Conservation (phyloP, 805 yeast species). For the Yamadazyma philogaea region DNA sequence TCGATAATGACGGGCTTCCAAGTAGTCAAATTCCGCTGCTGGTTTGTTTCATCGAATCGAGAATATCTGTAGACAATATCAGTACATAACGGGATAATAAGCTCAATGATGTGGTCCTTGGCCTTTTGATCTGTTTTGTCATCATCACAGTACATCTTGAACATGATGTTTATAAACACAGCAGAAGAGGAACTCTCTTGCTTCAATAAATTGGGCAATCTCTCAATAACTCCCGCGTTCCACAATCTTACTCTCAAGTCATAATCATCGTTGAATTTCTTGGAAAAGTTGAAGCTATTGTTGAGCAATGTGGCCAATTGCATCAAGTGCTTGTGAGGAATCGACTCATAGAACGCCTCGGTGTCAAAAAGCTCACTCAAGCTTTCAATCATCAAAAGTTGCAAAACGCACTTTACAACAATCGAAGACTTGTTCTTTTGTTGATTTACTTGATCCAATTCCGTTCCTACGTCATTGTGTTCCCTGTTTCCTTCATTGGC, state of each 20-base stretch:
- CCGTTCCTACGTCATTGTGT: constrained; percentile 13
- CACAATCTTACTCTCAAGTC: constrained; percentile 84
- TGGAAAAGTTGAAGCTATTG: constrained; percentile 76
- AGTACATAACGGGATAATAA: constrained; percentile 63
- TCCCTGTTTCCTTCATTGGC: constrained; percentile 34
- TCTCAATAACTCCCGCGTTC: constrained; percentile 89
- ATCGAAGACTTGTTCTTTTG: constrained; percentile 65
- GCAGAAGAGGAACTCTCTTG: constrained; percentile 92
- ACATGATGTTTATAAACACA: constrained; percentile 75
- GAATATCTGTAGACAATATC: constrained; percentile 68
- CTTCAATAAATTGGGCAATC: constrained; percentile 83
- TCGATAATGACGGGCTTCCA: constrained; percentile 94
- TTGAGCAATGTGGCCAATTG: constrained; percentile 59
- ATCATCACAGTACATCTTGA: constrained; percentile 71
- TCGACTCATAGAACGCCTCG: constrained; percentile 60
- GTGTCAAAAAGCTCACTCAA: constrained; percentile 74
- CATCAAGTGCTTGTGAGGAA: constrained; percentile 66
- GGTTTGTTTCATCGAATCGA: constrained; percentile 72
- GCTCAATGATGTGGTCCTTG: constrained; percentile 50
- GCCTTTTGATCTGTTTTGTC: constrained; percentile 46
- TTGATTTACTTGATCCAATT: constrained; percentile 25
- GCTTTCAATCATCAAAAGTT: constrained; percentile 82
- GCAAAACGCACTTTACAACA: constrained; percentile 89
- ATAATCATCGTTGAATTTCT: constrained; percentile 83
- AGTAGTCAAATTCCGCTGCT: constrained; percentile 71